Conservation (phyloP, 305 asterid genomes). For the Salvia sclarea region DNA sequence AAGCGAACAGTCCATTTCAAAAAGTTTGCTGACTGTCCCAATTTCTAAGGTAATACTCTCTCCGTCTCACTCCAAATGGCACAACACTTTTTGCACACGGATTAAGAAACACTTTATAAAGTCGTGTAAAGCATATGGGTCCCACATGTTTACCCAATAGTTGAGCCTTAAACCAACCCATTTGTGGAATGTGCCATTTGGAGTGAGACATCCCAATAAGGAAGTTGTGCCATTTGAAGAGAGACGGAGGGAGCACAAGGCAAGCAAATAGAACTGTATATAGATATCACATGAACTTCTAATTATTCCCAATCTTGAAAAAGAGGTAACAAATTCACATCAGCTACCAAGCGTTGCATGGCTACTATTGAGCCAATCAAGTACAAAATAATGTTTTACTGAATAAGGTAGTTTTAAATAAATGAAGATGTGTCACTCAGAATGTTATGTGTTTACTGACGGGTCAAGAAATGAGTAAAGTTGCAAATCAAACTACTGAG, state of each 20-base stretch:
- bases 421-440: background rate
- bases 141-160: no score
- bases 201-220: no score
- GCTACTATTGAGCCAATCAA: background rate
- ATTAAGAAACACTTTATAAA: no score
- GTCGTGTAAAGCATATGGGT: no score
- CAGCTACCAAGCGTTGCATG: background rate
- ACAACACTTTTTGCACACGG: no score
- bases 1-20: background rate
- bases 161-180: no score
- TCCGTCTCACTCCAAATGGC: no score
- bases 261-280: background rate
- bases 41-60: background rate
- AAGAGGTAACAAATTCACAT: background rate
- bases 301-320: background rate
- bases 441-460: background rate
- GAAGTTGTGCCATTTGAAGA: no score
- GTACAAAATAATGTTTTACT: background rate
- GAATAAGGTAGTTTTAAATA: background rate
- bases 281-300: background rate
- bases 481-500: background rate
- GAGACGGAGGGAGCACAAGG: no score
- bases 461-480: background rate
- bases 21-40: background rate
- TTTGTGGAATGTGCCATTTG: no score